phyloP scores from a whole-genome alignment of 495 filamentous ascomycete genomes.

The Hypoxylon trugodes region DNA sequence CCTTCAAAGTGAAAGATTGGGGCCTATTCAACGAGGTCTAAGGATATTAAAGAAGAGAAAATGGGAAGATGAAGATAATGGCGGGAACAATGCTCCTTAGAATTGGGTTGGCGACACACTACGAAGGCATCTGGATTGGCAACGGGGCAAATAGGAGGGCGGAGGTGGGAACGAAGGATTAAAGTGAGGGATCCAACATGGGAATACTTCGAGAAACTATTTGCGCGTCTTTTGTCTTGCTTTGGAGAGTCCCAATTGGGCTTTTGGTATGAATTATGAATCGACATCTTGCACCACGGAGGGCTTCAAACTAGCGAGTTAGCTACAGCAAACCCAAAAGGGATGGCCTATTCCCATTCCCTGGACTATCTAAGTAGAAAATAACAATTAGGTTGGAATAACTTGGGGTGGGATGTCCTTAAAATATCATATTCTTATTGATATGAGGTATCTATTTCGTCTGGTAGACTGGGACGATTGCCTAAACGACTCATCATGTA shows the following conservation, averaged over 20 bases:
- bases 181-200: not conserved
- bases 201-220: not conserved
- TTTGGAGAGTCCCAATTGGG: not conserved
- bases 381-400: not conserved
- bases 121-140: not conserved
- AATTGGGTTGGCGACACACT: not conserved
- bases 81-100: not conserved
- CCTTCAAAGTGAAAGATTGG: conserved; percentile 84
- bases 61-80: not conserved
- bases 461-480: not conserved
- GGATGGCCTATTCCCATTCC: not conserved
- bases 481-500: not conserved
- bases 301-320: conserved; percentile 1
- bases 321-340: not conserved
- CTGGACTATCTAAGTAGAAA: not conserved
- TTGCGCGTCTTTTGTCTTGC: conserved; percentile 12
- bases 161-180: not conserved
- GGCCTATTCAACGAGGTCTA: conserved; percentile 71
- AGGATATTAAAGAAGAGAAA: conserved; percentile 11
- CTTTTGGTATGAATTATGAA: conserved; percentile 29
- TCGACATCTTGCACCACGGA: not conserved
- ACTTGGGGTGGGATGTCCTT: not conserved
- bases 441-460: too few species aligned
- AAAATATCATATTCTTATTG: conserved; percentile 4
- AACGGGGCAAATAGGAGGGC: not conserved